Evolutionary conservation across 2,329 filamentous ascomycete species (phyloP), one percentile per base, ranked within the genome.

Genomic region (Botrytis fragariae): DNA sequence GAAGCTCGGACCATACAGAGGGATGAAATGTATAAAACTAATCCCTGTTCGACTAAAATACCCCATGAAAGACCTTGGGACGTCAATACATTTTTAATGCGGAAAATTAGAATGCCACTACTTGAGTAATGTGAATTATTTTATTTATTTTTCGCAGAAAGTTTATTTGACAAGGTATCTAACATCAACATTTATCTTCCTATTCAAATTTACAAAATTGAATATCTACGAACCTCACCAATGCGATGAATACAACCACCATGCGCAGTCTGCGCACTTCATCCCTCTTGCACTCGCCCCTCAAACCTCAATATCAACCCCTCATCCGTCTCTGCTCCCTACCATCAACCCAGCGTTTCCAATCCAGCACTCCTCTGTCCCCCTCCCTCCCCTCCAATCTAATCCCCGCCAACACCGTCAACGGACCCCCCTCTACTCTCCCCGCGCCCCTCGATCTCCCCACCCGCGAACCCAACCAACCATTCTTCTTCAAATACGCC

Each of bases 381-480:
- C 25, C 60, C 64, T 57, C 69, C 18, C 57, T 37, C 29, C 57
- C 48, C 25, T 61, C 62, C 63, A 62, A 65, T 8, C 25, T 29
- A 6, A 71, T 77, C 68, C 44, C 65, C 48, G 54, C n/a, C 35
- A 51, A 64, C 22, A 22, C 35, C 18, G 80, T 94, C 77, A 97
- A 97, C 83, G 91, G 92, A 0, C 93, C 94, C 0, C 79, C 84
- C 16, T 89, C 89, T 64, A 96, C 93, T 0, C 90, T 92, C 35
- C 92, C 95, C 0, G 89, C 93, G 0, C 86, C 88, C 0, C 86
- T 97, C 75, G 81, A 85, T 61, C 84, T 93, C 3, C 93, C 93
- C 10, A 80, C 82, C 8, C 86, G 89, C 71, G 81, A 84, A 29
- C 79, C 85, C 32, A 79, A 82, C 12, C 81, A 87, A 44, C 83